phyloP scores from a whole-genome alignment of 2,329 filamentous ascomycete genomes.

The Ophiocordyceps unilateralis region DNA sequence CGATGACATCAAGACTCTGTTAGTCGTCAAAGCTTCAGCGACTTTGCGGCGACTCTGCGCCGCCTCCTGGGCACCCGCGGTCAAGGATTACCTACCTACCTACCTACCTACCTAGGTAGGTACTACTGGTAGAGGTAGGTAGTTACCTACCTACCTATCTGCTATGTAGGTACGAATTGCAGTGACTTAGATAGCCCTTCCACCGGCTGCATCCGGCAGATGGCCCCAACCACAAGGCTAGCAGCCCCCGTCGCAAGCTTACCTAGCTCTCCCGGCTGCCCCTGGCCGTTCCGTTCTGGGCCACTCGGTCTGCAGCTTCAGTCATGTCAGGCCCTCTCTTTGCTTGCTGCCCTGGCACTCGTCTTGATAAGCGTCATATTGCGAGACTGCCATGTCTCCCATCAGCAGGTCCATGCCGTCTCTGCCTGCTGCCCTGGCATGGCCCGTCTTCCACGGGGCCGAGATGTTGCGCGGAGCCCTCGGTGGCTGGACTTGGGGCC shows the following conservation, averaged over 20 bases:
- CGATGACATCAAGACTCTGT: slow-evolving; percentile 7
- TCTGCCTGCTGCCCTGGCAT: slow-evolving; percentile 19
- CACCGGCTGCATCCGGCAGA: background rate
- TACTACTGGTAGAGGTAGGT: no score
- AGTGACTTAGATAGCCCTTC: background rate
- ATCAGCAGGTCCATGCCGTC: slow-evolving; percentile 10
- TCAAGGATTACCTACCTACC: background rate
- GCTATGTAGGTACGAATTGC: no score
- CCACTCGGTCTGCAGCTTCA: background rate
- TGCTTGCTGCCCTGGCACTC: no score
- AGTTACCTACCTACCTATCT: no score
- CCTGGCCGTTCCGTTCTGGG: background rate
- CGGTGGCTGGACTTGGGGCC: slow-evolving; percentile 28
- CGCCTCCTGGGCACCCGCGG: no score
- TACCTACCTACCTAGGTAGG: no score
- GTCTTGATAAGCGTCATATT: background rate
- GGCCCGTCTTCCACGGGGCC: slow-evolving; percentile 20
- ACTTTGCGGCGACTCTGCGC: no score
- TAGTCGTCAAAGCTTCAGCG: background rate
- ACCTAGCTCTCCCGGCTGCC: background rate
- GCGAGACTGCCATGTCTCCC: slow-evolving; percentile 2
- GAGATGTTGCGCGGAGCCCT: slow-evolving; percentile 24
- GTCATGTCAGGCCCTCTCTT: no score
- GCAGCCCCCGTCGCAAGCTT: background rate
- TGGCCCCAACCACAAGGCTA: background rate